Conservation (phyloP, 2,329 filamentous ascomycete genomes). For the Penicillium oxalicum region DNA sequence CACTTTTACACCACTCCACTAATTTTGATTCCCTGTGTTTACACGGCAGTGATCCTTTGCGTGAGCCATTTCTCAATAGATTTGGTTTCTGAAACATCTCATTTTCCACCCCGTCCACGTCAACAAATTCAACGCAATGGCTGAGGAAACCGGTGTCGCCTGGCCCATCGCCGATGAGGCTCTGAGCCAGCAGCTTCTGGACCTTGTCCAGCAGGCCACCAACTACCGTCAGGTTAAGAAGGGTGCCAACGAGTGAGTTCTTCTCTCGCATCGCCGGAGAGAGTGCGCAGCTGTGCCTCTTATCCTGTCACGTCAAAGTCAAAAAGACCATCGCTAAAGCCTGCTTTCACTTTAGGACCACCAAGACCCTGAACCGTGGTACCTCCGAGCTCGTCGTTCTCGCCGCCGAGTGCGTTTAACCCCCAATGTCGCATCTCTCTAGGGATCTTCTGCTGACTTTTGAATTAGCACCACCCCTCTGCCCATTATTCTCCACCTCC, state of each 20-base stretch:
- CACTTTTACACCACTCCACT: not conserved
- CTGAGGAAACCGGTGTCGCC: constrained; percentile 31
- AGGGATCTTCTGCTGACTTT: not conserved
- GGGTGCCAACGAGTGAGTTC: constrained; percentile 64
- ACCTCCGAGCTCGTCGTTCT: constrained; percentile 85
- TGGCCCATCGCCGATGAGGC: constrained; percentile 69
- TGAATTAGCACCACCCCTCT: constrained; percentile 60
- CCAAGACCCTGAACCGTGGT: constrained; percentile 86
- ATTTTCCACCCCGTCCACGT: constrained; percentile 3
- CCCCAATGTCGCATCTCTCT: no score
- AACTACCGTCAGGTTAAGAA: constrained; percentile 71
- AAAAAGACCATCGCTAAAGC: not conserved
- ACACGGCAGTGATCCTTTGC: constrained; percentile 10
- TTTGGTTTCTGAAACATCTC: constrained; percentile 13
- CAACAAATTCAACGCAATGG: not conserved
- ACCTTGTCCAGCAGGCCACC: constrained; percentile 67
- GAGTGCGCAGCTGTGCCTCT: constrained; percentile 19
- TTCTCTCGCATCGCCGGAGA: not conserved
- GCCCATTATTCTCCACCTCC: constrained; percentile 82
- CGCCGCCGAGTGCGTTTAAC: constrained; percentile 58
- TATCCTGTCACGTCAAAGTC: not conserved
- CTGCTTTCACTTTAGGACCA: constrained; percentile 37
- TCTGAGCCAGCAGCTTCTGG: constrained; percentile 74
- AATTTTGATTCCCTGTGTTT: constrained; percentile 3
- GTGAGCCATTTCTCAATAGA: constrained; percentile 30